A percentile compares a stretch with the other conserved stretches of the same genome.
Conservation (phyloP, 1,139 yeast species). For the Hyphopichia khmerensis region DNA sequence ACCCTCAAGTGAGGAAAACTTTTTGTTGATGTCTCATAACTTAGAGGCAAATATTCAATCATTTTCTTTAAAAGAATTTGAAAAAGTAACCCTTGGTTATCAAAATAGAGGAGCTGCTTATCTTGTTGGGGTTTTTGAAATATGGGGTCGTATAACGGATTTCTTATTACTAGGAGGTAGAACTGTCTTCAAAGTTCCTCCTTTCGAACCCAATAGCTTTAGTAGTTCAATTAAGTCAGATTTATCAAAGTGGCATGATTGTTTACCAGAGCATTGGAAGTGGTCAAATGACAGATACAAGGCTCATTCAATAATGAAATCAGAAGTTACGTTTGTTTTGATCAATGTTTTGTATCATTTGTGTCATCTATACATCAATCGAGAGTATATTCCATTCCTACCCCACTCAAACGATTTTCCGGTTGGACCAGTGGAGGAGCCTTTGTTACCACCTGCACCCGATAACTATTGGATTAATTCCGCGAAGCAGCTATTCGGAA, state of each 20-base stretch:
- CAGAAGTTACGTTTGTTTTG: constrained; percentile 5
- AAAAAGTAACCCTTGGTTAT: neutral
- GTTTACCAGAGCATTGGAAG: constrained; percentile 6
- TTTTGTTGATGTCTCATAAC: constrained; percentile 2
- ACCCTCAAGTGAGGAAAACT: constrained; percentile 4
- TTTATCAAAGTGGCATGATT: neutral
- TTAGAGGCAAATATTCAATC: neutral
- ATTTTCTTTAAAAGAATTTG: neutral
- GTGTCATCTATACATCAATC: constrained; percentile 3
- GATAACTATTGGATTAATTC: constrained; percentile 4
- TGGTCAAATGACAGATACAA: constrained; percentile 4
- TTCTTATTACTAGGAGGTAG: constrained; percentile 5
- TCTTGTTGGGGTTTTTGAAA: constrained; percentile 2
- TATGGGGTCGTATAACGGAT: constrained; percentile 5
- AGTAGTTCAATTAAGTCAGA: neutral
- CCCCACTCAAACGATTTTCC: constrained; percentile 6
- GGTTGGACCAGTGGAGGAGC: constrained; percentile 5
- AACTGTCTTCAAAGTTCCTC: constrained; percentile 3
- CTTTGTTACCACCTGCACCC: constrained; percentile 5
- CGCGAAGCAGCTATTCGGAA: constrained; percentile 2
- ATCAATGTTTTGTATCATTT: constrained; percentile 3
- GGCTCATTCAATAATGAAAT: constrained; percentile 3
- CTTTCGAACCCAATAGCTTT: constrained; percentile 3
- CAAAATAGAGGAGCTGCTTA: constrained; percentile 3
- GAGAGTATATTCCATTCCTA: constrained; percentile 6